phyloP scores from a whole-genome alignment of 495 filamentous ascomycete genomes.

The Talaromyces wortmannii region DNA sequence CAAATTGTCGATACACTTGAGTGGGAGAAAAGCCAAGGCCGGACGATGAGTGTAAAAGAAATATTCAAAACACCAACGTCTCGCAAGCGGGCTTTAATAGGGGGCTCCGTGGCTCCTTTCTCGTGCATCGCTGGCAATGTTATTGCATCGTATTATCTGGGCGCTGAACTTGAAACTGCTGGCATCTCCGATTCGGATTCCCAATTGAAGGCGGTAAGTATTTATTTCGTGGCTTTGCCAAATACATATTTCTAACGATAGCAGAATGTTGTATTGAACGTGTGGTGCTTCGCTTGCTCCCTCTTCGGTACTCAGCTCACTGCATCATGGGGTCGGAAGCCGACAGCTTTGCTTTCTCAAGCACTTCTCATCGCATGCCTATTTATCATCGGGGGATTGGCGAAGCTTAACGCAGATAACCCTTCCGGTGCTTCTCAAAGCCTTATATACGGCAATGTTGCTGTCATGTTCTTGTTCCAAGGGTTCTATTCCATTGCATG shows the following conservation, averaged over 20 bases:
- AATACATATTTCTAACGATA: not conserved
- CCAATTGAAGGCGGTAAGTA: conserved; percentile 37
- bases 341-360: conserved; percentile 30
- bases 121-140: conserved; percentile 43
- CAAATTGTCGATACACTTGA: conserved; percentile 23
- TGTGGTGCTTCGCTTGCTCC: conserved; percentile 29
- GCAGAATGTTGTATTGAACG: conserved; percentile 34
- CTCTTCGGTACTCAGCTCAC: conserved; percentile 29
- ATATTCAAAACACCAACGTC: conserved; percentile 29
- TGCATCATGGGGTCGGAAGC: conserved; percentile 33
- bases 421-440: conserved; percentile 19
- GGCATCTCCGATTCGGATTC: conserved; percentile 32
- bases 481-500: conserved; percentile 53
- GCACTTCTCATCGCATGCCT: conserved; percentile 31
- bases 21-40: conserved; percentile 36
- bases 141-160: conserved; percentile 43
- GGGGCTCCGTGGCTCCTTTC: conserved; percentile 30
- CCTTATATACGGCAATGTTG: conserved; percentile 30
- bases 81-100: conserved; percentile 35
- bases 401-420: conserved; percentile 36
- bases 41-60: conserved; percentile 28
- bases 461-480: conserved; percentile 41
- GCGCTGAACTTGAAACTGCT: conserved; percentile 32
- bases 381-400: conserved; percentile 41
- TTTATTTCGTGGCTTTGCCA: not conserved